Base-by-base conservation (phyloP, 2,329 filamentous ascomycete genomes). In the Phaeosphaeria sp. region DNA sequence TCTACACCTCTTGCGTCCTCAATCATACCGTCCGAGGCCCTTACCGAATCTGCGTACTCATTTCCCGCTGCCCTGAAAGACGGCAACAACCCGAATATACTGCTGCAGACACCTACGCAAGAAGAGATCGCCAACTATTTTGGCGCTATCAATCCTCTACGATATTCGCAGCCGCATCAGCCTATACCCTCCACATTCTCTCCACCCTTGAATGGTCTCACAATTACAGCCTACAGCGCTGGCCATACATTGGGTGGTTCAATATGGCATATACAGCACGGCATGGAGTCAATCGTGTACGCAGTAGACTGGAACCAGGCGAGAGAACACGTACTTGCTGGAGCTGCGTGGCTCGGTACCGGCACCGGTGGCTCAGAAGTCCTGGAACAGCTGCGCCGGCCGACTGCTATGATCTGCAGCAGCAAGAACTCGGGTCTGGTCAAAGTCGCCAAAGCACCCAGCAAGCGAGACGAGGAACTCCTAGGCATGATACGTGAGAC, bases 181-280 rank as follows among this genome's bases (percentile, higher is more conserved):
- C 94, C 95, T 1, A 83, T 93, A 1, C 87, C 91, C 0, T 95
- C 93, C 5, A 90, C 93, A 0, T 96, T 93, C 72, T 96, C 93
- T 2, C 92, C 93, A 3, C 90, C 94, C 0, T 83, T 97, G 17
- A 93, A 95, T 66, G 93, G 93, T 4, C 86, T 99, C 18, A 97
- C 92, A 1, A 91, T 99, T 64, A 99, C 95, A 0, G 95, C 95
- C 0, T 98, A 98, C 80, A 96, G 96, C 78, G 93, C 95, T 7
- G 95, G 95, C 63, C 94, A 97, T 74, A 97, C 94, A 0, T 85
- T 98, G 0, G 95, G 95, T 76, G 95, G 95, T 55, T 98, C 95
- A 22, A 97, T 99, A 81, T 99, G 95, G 95, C 94, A 98, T 72
- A 93, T 99, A 64, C 94, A 98, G 71, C 93, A 98, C 80, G 93